These are phyloP conservation scores for Daldinia concentrica DNA, from an alignment of 495 filamentous ascomycete genomes.

Conservation along the genomic window DNA sequence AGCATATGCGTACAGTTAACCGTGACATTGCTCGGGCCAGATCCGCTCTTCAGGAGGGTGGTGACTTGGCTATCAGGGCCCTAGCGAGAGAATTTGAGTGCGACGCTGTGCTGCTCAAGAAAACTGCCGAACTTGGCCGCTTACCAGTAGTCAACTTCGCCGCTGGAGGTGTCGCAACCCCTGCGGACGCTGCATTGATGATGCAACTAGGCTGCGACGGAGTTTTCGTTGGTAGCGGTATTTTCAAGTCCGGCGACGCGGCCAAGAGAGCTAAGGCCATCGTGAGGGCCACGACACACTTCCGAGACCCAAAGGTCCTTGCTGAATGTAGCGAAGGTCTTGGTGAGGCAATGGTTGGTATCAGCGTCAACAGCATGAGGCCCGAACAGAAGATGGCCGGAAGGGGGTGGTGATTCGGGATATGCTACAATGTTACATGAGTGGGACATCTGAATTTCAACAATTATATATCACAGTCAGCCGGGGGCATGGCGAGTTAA, in stretches of 20 bases:
- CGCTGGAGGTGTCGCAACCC: conserved; percentile 95
- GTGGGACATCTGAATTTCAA: conserved; percentile 22
- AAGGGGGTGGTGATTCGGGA: conserved; percentile 62
- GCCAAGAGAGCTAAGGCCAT: conserved; percentile 89
- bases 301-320: conserved; percentile 82
- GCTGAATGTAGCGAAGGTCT: conserved; percentile 87
- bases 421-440: not conserved
- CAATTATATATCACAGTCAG: conserved; percentile 9
- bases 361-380: conserved; percentile 79
- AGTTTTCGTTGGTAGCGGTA: conserved; percentile 95
- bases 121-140: conserved; percentile 85
- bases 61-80: conserved; percentile 72
- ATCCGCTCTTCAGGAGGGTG: conserved; percentile 65
- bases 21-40: conserved; percentile 80
- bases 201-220: conserved; percentile 99
- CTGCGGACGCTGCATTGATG: conserved; percentile 97
- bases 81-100: conserved; percentile 83
- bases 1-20: conserved; percentile 93
- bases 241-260: conserved; percentile 95
- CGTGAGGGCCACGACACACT: conserved; percentile 93
- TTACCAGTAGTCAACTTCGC: conserved; percentile 98
- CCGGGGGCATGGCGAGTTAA: not conserved
- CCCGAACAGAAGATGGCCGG: conserved; percentile 83
- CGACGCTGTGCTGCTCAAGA: conserved; percentile 78
- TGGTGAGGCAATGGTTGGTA: conserved; percentile 95